Base-by-base conservation (phyloP, 106 monocot genomes). In the Allium cepa region DNA sequence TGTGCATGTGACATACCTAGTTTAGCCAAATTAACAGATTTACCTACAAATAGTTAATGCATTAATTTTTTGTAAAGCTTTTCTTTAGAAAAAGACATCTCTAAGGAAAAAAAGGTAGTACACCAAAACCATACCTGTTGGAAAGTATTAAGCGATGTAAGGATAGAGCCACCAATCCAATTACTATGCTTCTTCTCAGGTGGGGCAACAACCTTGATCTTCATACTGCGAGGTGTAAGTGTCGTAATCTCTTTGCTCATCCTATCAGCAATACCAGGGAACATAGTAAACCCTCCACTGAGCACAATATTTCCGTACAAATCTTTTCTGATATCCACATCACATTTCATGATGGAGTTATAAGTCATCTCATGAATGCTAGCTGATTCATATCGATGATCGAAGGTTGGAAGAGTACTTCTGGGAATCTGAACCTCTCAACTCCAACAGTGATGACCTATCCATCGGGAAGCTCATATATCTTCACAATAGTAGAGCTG, bases 171-270 rank as follows among this genome's bases (percentile, higher is more conserved):
- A 15, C 75, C 75, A 62, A 80, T 75, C 75, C 75, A 80, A 63
- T 75, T 75, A 75, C 80, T 80, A 60, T 80, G 75, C 65, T 80
- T 80, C 66, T 75, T 64, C 58, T 80, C 80, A 14, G 80, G 80
- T 10, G 78, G 78, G 0, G 78, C 78, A 8, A 78, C 78, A 16
- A 78, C 77, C 71, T 78, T 78, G 50, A 78, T 79, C 73, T 79
- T 79, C 79, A 79, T 79, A 52, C 79, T 79, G 56, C 73, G 67
- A 3, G 79, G 79, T 7, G 80, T 75, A 50, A 80, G 80, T 2
- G 80, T 70, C 0, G 80, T 80, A 46, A 80, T 80, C 58, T 80
- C 80, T 70, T 80, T 80, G 65, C 80, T 80, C 80, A 80, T 80
- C 7, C 80, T 61, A 53, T 80, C 79, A 59, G 74, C 79, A 55